These are phyloP conservation scores for Hypoxylon sp. DNA, from an alignment of 2,329 filamentous ascomycete genomes.

Conservation along the genomic window DNA sequence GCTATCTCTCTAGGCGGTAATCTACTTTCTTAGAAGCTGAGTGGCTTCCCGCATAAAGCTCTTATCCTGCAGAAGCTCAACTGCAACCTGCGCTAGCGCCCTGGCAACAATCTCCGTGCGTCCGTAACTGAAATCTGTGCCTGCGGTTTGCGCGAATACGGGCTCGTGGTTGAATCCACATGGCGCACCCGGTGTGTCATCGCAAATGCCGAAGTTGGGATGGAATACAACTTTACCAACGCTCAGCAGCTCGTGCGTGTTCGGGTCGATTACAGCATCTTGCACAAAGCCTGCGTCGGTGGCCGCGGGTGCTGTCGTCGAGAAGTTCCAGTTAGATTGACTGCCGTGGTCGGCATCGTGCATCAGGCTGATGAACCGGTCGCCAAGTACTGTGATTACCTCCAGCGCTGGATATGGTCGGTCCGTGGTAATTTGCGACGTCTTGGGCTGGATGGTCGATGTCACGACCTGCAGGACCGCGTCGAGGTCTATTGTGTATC, in stretches of 20 bases:
- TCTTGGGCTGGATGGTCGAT: conserved; percentile 16
- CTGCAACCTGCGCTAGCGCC: conserved; percentile 28
- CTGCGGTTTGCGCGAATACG: conserved; percentile 26
- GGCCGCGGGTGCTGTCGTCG: conserved; percentile 27
- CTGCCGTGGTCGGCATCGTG: conserved; percentile 30
- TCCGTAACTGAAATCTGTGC: conserved; percentile 29
- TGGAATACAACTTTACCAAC: conserved; percentile 30
- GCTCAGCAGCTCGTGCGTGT: conserved; percentile 29
- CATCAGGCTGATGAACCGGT: conserved; percentile 32
- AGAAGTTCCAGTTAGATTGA: conserved; percentile 32
- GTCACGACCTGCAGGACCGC: conserved; percentile 20
- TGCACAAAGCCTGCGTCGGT: conserved; percentile 38
- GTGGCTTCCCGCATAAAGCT: conserved; percentile 34
- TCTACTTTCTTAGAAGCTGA: conserved; percentile 25
- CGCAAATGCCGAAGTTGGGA: conserved; percentile 33
- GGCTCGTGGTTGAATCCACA: conserved; percentile 39
- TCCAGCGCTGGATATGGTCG: conserved; percentile 32
- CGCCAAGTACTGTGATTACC: conserved; percentile 21
- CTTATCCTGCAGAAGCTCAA: conserved; percentile 25
- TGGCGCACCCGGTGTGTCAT: conserved; percentile 20
- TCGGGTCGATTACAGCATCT: conserved; percentile 17
- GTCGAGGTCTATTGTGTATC: conserved; percentile 29
- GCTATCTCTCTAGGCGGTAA: background rate
- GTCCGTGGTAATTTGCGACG: conserved; percentile 20
- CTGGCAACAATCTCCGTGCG: conserved; percentile 29